Conservation (phyloP, 495 filamentous ascomycete genomes). For the Trichoderma virens region DNA sequence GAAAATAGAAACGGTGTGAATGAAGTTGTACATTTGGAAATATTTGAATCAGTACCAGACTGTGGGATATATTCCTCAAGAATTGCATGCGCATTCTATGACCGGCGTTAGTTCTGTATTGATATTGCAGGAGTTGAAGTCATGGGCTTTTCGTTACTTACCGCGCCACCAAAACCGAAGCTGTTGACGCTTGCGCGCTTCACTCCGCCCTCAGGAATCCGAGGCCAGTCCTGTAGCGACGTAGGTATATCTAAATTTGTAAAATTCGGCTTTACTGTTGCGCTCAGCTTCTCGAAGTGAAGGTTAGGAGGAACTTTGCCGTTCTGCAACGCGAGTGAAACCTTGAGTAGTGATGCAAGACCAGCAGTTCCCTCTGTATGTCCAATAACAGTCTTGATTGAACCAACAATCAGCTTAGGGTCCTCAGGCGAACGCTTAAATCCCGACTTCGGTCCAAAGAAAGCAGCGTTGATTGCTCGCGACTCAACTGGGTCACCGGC, state of each 20-base stretch:
- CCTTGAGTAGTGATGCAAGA: constrained; percentile 51
- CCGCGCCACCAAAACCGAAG: constrained; percentile 26
- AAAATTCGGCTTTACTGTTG: constrained; percentile 35
- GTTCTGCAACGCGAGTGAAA: constrained; percentile 46
- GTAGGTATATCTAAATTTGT: constrained; percentile 36
- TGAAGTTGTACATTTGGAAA: not conserved
- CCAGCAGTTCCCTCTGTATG: constrained; percentile 45
- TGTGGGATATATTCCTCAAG: constrained; percentile 27
- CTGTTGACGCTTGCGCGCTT: no score
- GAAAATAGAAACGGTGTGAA: not conserved
- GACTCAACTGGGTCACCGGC: constrained; percentile 35
- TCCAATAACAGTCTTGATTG: constrained; percentile 51
- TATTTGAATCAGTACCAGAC: no score
- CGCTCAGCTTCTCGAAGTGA: constrained; percentile 44
- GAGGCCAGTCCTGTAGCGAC: constrained; percentile 32
- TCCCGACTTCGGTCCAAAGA: no score
- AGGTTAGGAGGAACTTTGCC: constrained; percentile 48
- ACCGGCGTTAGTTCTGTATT: no score
- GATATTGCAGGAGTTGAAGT: no score
- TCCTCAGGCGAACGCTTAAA: no score
- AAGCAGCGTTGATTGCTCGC: not conserved
- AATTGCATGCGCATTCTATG: constrained; percentile 56
- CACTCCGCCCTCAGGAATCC: constrained; percentile 25
- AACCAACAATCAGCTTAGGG: constrained; percentile 32
- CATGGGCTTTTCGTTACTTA: no score